Base-by-base conservation (phyloP, 148 eudicot genomes). In the Linanthus parryae region DNA sequence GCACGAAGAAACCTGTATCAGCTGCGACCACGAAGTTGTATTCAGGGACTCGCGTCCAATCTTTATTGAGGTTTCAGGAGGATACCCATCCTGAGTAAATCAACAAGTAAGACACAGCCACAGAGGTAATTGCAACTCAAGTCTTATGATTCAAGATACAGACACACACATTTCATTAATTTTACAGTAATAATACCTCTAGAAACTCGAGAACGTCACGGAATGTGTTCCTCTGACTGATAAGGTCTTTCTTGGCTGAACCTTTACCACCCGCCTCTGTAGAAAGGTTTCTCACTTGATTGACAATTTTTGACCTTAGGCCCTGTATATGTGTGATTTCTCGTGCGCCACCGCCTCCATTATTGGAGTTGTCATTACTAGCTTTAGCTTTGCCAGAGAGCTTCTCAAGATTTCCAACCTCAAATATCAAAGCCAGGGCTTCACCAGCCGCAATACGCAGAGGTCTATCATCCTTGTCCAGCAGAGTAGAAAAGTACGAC, bases 401-500 rank as follows among this genome's bases (percentile, higher is more conserved):
- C 56, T 80, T 81, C 30, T 85, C 94, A 50, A 83, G 71, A 41
- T 69, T 65, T 26, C 86, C 95, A 2, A 73, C 48, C 68, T 91
- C 96, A 65, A 79, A 91, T 28, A 84, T 70, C 55, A 87, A 76
- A 29, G 94, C 84, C 57, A 91, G 79, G 41, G 96, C 96, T 75
- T 91, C 90, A 27, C 94, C 96, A 60, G 85, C 96, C 12, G 90
- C 98, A 50, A 91, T 81, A 24, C 96, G 98, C 31, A 87, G 66
- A 26, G 79, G 58, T 52, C 94, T 73, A 56, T 91, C 96, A 44
- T 91, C 94, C 79, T 78, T 82, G 54, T 91, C 96, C 51, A 91
- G 77, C 30, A 81, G 73, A 19, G 72, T 67, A 29, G 82, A 74
- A 41, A 91, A 61, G 51, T 75, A 87, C 40, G 95, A 37, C 20